Base-by-base conservation (phyloP, 2,329 filamentous ascomycete genomes). In the Nemania bipapillata region DNA sequence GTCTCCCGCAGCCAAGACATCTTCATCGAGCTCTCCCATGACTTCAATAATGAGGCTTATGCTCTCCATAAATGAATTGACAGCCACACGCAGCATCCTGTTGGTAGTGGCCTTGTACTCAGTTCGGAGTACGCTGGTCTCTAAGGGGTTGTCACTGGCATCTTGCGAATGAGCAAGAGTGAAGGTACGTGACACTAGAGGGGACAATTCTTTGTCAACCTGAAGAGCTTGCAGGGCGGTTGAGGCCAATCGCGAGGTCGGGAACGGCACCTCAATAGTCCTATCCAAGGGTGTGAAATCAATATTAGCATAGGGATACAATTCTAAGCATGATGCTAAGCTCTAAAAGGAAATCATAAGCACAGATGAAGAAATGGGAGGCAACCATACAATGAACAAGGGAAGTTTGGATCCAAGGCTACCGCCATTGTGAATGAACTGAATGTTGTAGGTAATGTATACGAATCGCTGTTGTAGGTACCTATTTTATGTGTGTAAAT, bases 21-120 rank as follows among this genome's bases (percentile, higher is more conserved):
- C 94, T 28, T 90, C 88, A 80, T 98, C 95, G 75, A 98, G 81
- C 79, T 96, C 91, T 80, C 92, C 90, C 92, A 97, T 97, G 17
- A 97, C 92, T 63, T 94, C 92, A 49, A 97, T 80, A 0, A 97
- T 91, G 4, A 97, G 89, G 60, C 89, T 89, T 64, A 97, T 80
- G 74, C 91, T 96, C 76, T 98, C 95, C 86, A 98, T 94, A 80
- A 97, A 97, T 9, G 94, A 93, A 81, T 98, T 98, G 65, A 97
- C 94, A 2, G 95, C 92, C 2, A 99, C 96, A 52, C 96, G 90
- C 66, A 99, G 86, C 95, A 98, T 98, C 74, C 96, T 91, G 79
- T 97, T 97, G 22, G 96, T 98, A 0, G 93, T 93, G 1, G 96
- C 96, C 63, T 86, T 87, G 81, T 98, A 98, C 68, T 91, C 87